Percentiles rank a stretch among this genome's conserved stretches.
These are phyloP conservation scores for Zychaea mexicana DNA, from an alignment of 371 early-diverging fungal genomes.

Conservation along the genomic window DNA sequence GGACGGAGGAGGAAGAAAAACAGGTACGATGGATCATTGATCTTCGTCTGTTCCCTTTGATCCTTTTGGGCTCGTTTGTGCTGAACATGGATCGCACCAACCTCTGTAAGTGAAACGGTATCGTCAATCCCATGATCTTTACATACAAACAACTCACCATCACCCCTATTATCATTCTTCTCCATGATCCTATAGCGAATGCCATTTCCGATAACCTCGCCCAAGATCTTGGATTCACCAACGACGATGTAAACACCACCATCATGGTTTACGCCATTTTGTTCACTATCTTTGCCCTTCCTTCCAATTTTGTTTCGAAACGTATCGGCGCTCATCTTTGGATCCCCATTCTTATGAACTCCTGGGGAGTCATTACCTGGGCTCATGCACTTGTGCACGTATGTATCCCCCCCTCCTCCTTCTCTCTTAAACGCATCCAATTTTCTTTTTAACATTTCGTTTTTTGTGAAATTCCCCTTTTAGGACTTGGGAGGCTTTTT, in stretches of 20 bases:
- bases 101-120: slow-evolving; percentile 32
- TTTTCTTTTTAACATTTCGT: not conserved
- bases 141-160: too few species aligned
- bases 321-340: slow-evolving; percentile 56
- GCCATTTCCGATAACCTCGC: slow-evolving; percentile 49
- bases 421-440: not conserved
- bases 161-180: not conserved
- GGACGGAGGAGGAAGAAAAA: slow-evolving; percentile 44
- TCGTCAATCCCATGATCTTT: too few species aligned
- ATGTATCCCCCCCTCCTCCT: not conserved
- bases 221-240: slow-evolving; percentile 39
- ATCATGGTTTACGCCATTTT: slow-evolving; percentile 36
- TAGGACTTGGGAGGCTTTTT: slow-evolving; percentile 31
- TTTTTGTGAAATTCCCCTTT: not conserved
- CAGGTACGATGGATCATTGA: slow-evolving; percentile 30
- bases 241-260: slow-evolving; percentile 37
- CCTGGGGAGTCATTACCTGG: slow-evolving; percentile 64
- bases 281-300: slow-evolving; percentile 42
- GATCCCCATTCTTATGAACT: slow-evolving; percentile 61
- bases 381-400: slow-evolving; percentile 34
- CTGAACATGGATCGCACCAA: slow-evolving; percentile 54
- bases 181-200: slow-evolving; percentile 28
- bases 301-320: slow-evolving; percentile 53
- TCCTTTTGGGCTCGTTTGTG: slow-evolving; percentile 41
- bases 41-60: slow-evolving; percentile 33